These are phyloP conservation scores for Suhomyces terraborum DNA, from an alignment of 1,139 yeast genomes.

Conservation along the genomic window DNA sequence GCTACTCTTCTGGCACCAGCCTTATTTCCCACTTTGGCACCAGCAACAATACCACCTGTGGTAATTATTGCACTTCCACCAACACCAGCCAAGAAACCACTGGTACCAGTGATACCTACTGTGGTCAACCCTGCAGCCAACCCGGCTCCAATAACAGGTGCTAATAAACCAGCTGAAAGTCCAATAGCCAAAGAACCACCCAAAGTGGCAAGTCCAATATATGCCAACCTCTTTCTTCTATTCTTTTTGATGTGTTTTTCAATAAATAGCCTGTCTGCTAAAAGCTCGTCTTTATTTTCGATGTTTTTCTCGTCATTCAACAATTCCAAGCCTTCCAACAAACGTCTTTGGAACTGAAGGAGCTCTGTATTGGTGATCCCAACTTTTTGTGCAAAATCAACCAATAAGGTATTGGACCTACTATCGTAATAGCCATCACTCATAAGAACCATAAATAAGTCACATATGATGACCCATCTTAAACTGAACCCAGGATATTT, in stretches of 20 bases:
- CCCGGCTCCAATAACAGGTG: slow-evolving; percentile 99
- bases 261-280: slow-evolving; percentile 74
- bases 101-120: slow-evolving; percentile 88
- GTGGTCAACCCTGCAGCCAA: slow-evolving; percentile 96
- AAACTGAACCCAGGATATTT: slow-evolving; percentile 60
- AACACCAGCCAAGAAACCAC: slow-evolving; percentile 91
- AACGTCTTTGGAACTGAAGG: slow-evolving; percentile 84
- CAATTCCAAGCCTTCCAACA: slow-evolving; percentile 86
- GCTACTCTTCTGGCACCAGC: slow-evolving; percentile 91
- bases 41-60: slow-evolving; percentile 86
- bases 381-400: slow-evolving; percentile 63
- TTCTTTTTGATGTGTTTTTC: slow-evolving; percentile 68
- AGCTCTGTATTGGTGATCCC: slow-evolving; percentile 66
- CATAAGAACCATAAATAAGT: slow-evolving; percentile 73
- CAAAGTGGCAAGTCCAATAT: slow-evolving; percentile 93
- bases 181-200: slow-evolving; percentile 97
- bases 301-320: slow-evolving; percentile 61
- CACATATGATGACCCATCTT: slow-evolving; percentile 93
- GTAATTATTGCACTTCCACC: slow-evolving; percentile 97
- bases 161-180: slow-evolving; percentile 89
- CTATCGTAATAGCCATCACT: slow-evolving; percentile 90
- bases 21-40: slow-evolving; percentile 82
- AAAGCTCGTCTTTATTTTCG: slow-evolving; percentile 63
- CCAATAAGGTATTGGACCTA: slow-evolving; percentile 75
- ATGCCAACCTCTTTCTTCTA: slow-evolving; percentile 69